Base-by-base conservation (phyloP, 495 filamentous ascomycete genomes). In the Xylaria intraflava region DNA sequence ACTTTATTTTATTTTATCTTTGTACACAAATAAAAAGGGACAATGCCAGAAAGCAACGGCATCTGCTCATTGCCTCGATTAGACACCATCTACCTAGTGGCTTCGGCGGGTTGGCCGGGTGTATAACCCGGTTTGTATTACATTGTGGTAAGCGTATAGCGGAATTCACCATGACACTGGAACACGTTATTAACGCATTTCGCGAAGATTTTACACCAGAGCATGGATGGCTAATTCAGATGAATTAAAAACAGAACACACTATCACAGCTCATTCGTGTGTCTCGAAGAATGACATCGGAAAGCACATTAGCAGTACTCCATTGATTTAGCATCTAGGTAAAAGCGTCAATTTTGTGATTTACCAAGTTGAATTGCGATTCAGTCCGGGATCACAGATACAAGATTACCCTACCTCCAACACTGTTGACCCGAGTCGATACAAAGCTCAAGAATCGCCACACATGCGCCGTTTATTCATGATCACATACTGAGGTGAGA, bases 401-500 rank as follows among this genome's bases (percentile, higher is more conserved):
- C 20, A 52, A 45, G 17, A 42, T 26, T 35, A 44, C 46, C 46
- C n/a, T n/a, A 24, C 24, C 11, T 49, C 22, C 40, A 27, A 23
- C 33, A 43, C 16, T 23, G 43, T 40, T 36, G 38, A 40, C 26
- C 35, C 36, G 29, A 35, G 39, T 31, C 45, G 50, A 55, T 55
- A 49, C 36, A 48, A 49, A 42, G 10, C 44, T 40, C 49, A 51
- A 27, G 46, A 49, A 14, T 38, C 30, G 36, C 26, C 50, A 50
- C 47, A 33, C 41, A 33, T 58, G 53, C 52, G 55, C 60, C 58
- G 38, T 17, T 50, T 22, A 20, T 43, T 41, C 31, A 44, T 38
- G 29, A 46, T 36, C 36, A 55, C 79, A 80, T 64, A 67, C 76
- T 58, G 62, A 75, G 55, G 66, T 72, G 10, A 77, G 74, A 38